phyloP scores from a whole-genome alignment of 2,329 filamentous ascomycete species.

The Aphanocladium album region DNA sequence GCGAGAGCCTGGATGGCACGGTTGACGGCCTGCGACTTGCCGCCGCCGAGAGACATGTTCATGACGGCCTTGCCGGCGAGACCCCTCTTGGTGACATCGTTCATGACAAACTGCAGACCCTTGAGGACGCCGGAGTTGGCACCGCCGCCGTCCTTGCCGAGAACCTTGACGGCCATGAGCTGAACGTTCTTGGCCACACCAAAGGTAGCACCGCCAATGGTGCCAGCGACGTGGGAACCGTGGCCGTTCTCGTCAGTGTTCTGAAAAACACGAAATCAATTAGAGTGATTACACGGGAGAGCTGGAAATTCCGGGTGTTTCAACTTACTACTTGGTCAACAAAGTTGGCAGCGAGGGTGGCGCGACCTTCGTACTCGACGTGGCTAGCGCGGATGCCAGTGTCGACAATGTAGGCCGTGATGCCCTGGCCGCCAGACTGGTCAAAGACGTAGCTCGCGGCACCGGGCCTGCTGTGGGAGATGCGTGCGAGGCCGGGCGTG shows the following conservation, averaged over 20 bases:
- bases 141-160: conserved; percentile 35
- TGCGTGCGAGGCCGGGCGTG: conserved; percentile 47
- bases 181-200: conserved; percentile 52
- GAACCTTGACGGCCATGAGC: conserved; percentile 48
- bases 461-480: conserved; percentile 40
- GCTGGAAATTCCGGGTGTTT: background rate
- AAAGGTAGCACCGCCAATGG: conserved; percentile 49
- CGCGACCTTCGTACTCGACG: conserved; percentile 43
- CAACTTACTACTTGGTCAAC: conserved; percentile 35
- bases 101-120: conserved; percentile 53
- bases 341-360: conserved; percentile 42
- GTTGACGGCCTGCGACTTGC: conserved; percentile 46
- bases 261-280: conserved; percentile 16
- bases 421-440: conserved; percentile 35
- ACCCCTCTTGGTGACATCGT: conserved; percentile 38
- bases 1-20: conserved; percentile 46
- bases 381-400: conserved; percentile 52
- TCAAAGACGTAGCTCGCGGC: conserved; percentile 39
- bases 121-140: conserved; percentile 42
- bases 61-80: conserved; percentile 51
- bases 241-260: conserved; percentile 50
- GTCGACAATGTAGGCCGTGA: conserved; percentile 54
- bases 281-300: conserved; percentile 1
- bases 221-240: conserved; percentile 53
- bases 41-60: conserved; percentile 59